phyloP scores from a whole-genome alignment of 1,284 basidiomycete species.

The Melampsora americana region DNA sequence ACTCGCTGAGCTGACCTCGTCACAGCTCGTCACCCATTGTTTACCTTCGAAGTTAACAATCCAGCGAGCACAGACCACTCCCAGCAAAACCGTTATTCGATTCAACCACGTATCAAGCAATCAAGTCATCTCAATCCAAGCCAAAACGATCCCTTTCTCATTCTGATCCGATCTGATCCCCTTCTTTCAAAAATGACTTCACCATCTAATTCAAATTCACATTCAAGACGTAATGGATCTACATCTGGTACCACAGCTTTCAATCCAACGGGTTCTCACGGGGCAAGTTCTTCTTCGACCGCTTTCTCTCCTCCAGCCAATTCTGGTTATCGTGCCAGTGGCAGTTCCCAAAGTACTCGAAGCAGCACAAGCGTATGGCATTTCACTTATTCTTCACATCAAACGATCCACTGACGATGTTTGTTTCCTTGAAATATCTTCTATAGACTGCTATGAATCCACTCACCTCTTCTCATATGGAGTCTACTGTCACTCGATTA shows the following conservation, averaged over 20 bases:
- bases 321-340: constrained; percentile 17
- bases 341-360: constrained; percentile 25
- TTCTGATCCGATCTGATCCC: too few relatives aligned
- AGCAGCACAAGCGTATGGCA: constrained; percentile 19
- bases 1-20: too few relatives aligned
- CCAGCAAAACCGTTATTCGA: too few relatives aligned
- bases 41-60: too few relatives aligned
- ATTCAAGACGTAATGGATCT: constrained; percentile 5
- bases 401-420: background rate
- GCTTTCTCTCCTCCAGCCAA: constrained; percentile 1
- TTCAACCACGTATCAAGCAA: too few relatives aligned
- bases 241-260: constrained; percentile 5
- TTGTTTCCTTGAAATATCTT: constrained; percentile 5
- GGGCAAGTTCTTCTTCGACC: background rate
- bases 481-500: constrained; percentile 86
- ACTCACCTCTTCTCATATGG: constrained; percentile 59
- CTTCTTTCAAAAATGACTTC: background rate
- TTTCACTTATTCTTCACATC: background rate
- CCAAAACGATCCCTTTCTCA: too few relatives aligned
- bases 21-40: too few relatives aligned
- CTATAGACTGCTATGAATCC: constrained; percentile 19
- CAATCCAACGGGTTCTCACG: constrained; percentile 7
- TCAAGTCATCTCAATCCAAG: too few relatives aligned
- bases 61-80: too few relatives aligned
- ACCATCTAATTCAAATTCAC: background rate